Percentiles rank a stretch among this genome's conserved stretches.
phyloP scores from a whole-genome alignment of 2,329 filamentous ascomycete species.

The Aureobasidium sp. region DNA sequence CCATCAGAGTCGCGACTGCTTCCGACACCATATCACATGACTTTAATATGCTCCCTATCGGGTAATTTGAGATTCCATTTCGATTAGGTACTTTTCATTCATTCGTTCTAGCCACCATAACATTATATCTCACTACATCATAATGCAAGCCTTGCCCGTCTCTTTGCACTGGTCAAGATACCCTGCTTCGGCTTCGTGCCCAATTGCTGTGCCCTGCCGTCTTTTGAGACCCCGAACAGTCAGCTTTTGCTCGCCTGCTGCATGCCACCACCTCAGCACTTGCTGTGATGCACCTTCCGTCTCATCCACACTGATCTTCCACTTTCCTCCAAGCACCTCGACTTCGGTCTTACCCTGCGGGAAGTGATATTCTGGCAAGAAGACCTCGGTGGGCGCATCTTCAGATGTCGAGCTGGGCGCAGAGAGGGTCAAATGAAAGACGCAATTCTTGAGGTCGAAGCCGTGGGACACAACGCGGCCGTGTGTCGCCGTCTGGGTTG shows the following conservation, averaged over 20 bases:
- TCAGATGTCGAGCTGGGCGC: slow-evolving; percentile 55
- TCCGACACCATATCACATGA: slow-evolving; percentile 9
- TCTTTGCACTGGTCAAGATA: slow-evolving; percentile 61
- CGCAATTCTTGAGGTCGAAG: slow-evolving; percentile 75
- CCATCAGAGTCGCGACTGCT: background rate
- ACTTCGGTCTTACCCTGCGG: slow-evolving; percentile 66
- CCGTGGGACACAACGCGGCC: slow-evolving; percentile 65
- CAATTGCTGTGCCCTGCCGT: slow-evolving; percentile 37
- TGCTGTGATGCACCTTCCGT: slow-evolving; percentile 57
- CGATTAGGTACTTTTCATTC: background rate
- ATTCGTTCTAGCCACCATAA: background rate
- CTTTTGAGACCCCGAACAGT: slow-evolving; percentile 68
- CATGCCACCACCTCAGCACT: slow-evolving; percentile 86
- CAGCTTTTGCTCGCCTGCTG: slow-evolving; percentile 72
- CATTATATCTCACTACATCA: slow-evolving; percentile 4
- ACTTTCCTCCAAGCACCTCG: slow-evolving; percentile 77
- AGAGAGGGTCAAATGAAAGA: slow-evolving; percentile 65
- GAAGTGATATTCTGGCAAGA: slow-evolving; percentile 88
- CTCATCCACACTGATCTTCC: slow-evolving; percentile 73
- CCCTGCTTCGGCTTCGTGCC: slow-evolving; percentile 56
- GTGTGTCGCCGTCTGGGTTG: slow-evolving; percentile 67
- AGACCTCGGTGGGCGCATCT: slow-evolving; percentile 70
- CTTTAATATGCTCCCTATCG: background rate
- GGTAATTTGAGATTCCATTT: background rate
- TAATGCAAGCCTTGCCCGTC: background rate